phyloP scores from a whole-genome alignment of 148 eudicot genomes.

The Gaultheria prostrata region DNA sequence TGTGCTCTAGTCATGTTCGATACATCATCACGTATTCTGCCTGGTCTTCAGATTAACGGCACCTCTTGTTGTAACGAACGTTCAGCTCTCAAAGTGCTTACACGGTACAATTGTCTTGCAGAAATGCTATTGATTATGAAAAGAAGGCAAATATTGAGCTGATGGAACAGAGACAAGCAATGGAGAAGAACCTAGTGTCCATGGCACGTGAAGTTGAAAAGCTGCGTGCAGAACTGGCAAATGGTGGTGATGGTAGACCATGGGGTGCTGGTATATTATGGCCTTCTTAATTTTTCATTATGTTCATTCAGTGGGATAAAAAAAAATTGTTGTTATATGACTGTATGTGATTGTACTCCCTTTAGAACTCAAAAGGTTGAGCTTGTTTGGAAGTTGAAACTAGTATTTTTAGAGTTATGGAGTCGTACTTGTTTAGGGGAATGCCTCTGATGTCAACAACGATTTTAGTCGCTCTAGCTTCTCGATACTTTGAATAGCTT shows the following conservation, averaged over 20 bases:
- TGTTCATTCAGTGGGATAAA: no score
- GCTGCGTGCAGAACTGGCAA: slow-evolving; percentile 70
- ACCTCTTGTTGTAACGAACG: not conserved
- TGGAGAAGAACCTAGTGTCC: slow-evolving; percentile 85
- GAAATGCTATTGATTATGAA: slow-evolving; percentile 82
- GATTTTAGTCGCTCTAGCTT: not conserved
- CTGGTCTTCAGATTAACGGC: not conserved
- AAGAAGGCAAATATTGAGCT: slow-evolving; percentile 85
- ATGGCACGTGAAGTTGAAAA: slow-evolving; percentile 98
- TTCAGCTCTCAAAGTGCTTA: not conserved
- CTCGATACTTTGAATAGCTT: not conserved
- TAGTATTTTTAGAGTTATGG: not conserved
- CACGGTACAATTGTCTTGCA: slow-evolving; percentile 21
- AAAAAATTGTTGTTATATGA: no score
- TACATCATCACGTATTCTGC: not conserved
- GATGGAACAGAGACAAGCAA: slow-evolving; percentile 78
- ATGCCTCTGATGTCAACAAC: not conserved
- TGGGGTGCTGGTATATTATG: slow-evolving; percentile 70
- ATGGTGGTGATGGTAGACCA: slow-evolving; percentile 55
- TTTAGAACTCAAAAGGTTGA: not conserved
- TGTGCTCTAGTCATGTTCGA: slow-evolving; percentile 14
- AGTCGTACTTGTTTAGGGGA: not conserved
- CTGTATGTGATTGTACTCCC: not conserved
- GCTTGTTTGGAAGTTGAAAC: slow-evolving; percentile 8
- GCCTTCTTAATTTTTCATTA: not conserved